Evolutionary conservation across 495 filamentous ascomycete species (phyloP).

Genomic region (Penicillium atrosanguineum): DNA sequence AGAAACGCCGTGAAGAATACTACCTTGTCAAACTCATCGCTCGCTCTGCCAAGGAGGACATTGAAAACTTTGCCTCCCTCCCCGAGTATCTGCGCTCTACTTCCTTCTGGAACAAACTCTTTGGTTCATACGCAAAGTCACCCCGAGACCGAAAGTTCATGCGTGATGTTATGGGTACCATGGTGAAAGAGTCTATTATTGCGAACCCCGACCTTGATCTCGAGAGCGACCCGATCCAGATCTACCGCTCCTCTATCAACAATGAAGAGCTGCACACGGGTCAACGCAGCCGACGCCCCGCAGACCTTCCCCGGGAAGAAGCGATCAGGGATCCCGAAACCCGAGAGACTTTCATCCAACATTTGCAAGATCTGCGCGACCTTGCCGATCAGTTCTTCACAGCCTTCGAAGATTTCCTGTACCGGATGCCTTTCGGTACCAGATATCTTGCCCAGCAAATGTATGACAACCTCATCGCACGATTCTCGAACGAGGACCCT

Average conservation of each 20-base stretch:
- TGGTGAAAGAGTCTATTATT: conserved; percentile 85
- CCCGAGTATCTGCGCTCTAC: conserved; percentile 86
- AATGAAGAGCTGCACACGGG: conserved; percentile 95
- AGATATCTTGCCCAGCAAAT: conserved; percentile 86
- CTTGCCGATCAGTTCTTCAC: conserved; percentile 86
- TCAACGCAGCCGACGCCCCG: conserved; percentile 69
- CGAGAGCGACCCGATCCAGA: conserved; percentile 96
- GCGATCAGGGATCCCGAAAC: conserved; percentile 94
- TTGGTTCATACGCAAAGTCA: conserved; percentile 84
- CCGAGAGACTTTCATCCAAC: conserved; percentile 84
- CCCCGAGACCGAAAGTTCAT: conserved; percentile 91
- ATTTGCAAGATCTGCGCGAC: conserved; percentile 88
- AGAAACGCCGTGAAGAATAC: conserved; percentile 95
- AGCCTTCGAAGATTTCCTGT: conserved; percentile 75
- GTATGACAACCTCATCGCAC: conserved; percentile 70
- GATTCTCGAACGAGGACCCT: conserved; percentile 77
- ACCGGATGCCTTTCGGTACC: conserved; percentile 89
- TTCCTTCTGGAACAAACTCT: conserved; percentile 88
- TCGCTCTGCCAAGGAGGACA: conserved; percentile 80
- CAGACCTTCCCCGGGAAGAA: conserved; percentile 82
- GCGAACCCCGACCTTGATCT: conserved; percentile 88
- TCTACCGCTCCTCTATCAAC: conserved; percentile 90
- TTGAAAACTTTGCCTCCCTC: conserved; percentile 68
- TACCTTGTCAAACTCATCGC: conserved; percentile 89
- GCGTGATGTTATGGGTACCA: conserved; percentile 73